Base-by-base conservation (phyloP, 768 basidiomycete genomes). In the Trichaptum fuscoviolaceum region DNA sequence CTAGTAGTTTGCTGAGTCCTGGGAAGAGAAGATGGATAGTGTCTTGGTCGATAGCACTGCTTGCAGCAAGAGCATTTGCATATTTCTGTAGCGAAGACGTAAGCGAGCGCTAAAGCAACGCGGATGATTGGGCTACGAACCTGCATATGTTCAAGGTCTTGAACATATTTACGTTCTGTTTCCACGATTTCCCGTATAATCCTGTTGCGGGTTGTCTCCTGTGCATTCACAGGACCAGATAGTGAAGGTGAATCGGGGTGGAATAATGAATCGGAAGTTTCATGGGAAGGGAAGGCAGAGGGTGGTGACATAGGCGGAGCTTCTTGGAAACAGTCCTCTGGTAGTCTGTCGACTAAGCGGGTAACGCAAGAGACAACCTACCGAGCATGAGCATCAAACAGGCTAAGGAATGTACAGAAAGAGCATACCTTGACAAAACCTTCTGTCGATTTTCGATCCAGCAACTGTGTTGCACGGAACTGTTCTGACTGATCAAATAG, bases 21-120 rank as follows among this genome's bases (percentile, higher is more conserved):
- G 95, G 93, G 80, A 99, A 99, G 67, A 99, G 89, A 66, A 91
- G 84, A 78, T 98, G 96, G 64, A 96, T 94, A 58, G 94, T 96
- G 75, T 99, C 97, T 71, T 93, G 92, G 76, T 95, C 91, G 70
- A 99, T 90, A 65, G 92, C 82, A 71, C 92, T 90, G 72, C 86
- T 86, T 76, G 91, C 88, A 7, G 93, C 83, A 67, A 98, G 80
- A 18, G 91, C 89, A 61, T 85, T 89, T 20, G 96, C 87, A 74
- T 98, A 99, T 86, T 92, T 90, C 95, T 97, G 74, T 2, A 58
- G 52, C 12, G 67, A 63, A 67, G 58, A 72, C 70, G 66, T 74
- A 69, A 72, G 67, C 63, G 12, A 60, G 34, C 8, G 20, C 64
- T 23, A 25, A 27, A 35, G 58, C 0, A 30, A 17, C n/a, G 58